Base-by-base conservation (phyloP, 208 protist genomes). In the Endotrypanum monterogeii region DNA sequence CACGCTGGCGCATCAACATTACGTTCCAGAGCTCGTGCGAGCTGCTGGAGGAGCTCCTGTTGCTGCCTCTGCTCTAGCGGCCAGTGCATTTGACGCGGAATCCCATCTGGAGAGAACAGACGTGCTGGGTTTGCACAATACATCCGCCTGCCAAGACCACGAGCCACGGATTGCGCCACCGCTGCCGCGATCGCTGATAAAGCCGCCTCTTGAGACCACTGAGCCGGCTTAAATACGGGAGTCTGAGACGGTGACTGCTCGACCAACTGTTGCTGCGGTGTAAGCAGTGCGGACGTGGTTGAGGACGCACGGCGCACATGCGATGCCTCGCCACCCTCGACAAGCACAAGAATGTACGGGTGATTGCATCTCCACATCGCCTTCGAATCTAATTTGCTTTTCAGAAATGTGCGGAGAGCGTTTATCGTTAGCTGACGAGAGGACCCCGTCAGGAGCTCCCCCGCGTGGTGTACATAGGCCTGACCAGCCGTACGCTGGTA, bases 281-380 rank as follows among this genome's bases (percentile, higher is more conserved):
- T 9, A 44, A 46, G 60, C 37, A 39, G 14, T 23, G 37, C 39
- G 37, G 60, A 65, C 37, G 37, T 46, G 37, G 18, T 39, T 65
- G 60, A 28, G 2, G 44, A 23, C 25, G 50, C 63, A 39, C n/a
- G 18, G 16, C 14, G 28, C n/a, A n/a, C 63, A 37, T 25, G 28
- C n/a, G 25, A 20, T 12, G 44, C 44, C 28, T 12, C 23, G 25
- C 44, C 63, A 37, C 44, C 46, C 8, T 48, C 35, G 14, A 56
- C 37, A n/a, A 73, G 68, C 23, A 73, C n/a, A n/a, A 73, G n/a
- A 4, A 73, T 58, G 41, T 73, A 62, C 35, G 68, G 68, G 41
- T 63, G 68, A 23, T 25, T 25, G 41, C 54, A n/a, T 39, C 32
- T 52, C 68, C 68, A 73, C 41, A 39, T 23, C 23, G 28, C 35